Evolutionary conservation across 2,329 filamentous ascomycete genomes (phyloP).

Genomic region (Nemania serpens): DNA sequence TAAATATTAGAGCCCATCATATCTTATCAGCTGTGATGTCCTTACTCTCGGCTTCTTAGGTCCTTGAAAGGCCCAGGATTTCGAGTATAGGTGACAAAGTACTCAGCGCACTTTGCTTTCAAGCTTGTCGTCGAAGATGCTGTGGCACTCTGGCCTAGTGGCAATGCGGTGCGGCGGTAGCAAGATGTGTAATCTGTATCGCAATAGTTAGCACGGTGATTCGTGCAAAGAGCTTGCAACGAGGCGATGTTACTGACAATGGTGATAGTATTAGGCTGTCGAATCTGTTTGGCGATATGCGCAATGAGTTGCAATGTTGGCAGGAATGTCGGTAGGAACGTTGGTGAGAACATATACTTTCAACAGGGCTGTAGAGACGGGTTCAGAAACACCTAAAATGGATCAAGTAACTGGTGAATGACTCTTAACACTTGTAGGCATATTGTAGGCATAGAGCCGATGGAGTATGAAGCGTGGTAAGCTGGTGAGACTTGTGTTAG

Average conservation of each 20-base stretch:
- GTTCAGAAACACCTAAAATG: too few species aligned
- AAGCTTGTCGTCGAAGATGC: neutral
- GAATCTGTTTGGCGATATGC: neutral
- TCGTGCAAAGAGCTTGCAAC: too few species aligned
- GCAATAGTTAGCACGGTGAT: neutral
- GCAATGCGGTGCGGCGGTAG: neutral
- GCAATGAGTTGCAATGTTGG: too few species aligned
- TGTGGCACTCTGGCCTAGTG: neutral
- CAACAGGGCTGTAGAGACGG: neutral
- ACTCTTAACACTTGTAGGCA: too few species aligned
- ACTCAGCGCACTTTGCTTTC: neutral
- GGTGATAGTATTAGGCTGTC: neutral
- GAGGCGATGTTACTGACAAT: neutral
- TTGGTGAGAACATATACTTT: too few species aligned
- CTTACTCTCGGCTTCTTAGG: neutral
- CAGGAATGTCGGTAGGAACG: neutral
- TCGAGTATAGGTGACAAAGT: neutral
- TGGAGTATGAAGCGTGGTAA: too few species aligned
- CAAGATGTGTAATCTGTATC: neutral
- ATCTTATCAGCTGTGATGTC: neutral
- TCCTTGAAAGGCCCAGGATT: neutral
- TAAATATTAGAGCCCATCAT: neutral
- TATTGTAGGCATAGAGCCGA: too few species aligned
- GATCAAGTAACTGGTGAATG: too few species aligned
- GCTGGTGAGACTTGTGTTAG: too few species aligned